Percentiles rank a stretch among this genome's conserved stretches.
phyloP scores from a whole-genome alignment of 2,329 filamentous ascomycete genomes.

The Cordyceps cateniannulata region DNA sequence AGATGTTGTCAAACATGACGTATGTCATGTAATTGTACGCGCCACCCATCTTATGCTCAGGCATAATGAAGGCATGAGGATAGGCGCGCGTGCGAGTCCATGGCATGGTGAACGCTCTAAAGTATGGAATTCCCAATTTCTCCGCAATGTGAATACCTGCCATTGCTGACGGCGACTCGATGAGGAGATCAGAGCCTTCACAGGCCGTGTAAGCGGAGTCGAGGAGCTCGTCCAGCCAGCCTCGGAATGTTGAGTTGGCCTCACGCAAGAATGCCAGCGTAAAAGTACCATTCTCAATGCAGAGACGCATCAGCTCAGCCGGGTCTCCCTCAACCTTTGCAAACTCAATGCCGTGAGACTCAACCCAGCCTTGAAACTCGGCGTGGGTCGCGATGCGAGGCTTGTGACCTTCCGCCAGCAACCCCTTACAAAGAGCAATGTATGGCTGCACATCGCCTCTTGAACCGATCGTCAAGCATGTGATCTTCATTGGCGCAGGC shows the following conservation, averaged over 20 bases:
- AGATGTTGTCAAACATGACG: slow-evolving; percentile 91
- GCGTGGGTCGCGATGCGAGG: slow-evolving; percentile 84
- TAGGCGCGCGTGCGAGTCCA: slow-evolving; percentile 96
- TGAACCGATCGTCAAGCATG: slow-evolving; percentile 92
- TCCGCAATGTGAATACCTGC: slow-evolving; percentile 96
- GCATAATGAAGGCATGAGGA: slow-evolving; percentile 91
- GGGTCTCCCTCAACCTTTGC: slow-evolving; percentile 83
- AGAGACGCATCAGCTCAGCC: slow-evolving; percentile 88
- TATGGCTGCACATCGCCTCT: slow-evolving; percentile 96
- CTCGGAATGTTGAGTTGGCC: slow-evolving; percentile 79
- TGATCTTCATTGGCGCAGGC: slow-evolving; percentile 68
- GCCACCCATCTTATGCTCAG: slow-evolving; percentile 89
- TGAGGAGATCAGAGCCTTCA: slow-evolving; percentile 79
- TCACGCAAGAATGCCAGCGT: slow-evolving; percentile 86
- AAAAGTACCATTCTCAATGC: slow-evolving; percentile 96
- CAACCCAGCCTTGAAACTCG: slow-evolving; percentile 85
- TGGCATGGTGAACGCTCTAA: slow-evolving; percentile 96
- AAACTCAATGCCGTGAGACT: slow-evolving; percentile 92
- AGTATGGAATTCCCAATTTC: slow-evolving; percentile 87
- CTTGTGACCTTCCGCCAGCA: slow-evolving; percentile 80
- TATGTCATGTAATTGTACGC: slow-evolving; percentile 95
- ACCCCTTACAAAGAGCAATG: slow-evolving; percentile 87
- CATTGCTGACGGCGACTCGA: slow-evolving; percentile 96
- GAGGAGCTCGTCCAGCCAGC: slow-evolving; percentile 90
- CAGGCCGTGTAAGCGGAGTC: slow-evolving; percentile 77